phyloP scores from a whole-genome alignment of 2,329 filamentous ascomycete species.

The Fusarium sp. region DNA sequence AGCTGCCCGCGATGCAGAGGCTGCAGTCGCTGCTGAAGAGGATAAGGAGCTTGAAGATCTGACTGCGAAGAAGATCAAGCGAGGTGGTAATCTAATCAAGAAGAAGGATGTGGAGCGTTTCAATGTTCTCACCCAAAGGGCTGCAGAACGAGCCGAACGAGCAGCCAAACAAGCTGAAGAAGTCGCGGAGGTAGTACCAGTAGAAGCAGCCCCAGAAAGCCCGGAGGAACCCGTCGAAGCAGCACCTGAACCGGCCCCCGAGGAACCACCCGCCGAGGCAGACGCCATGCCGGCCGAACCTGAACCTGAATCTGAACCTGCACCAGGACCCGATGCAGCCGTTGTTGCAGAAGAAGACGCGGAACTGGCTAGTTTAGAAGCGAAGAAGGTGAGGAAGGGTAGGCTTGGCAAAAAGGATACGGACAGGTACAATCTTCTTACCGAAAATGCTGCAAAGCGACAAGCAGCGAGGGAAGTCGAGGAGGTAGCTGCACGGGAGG shows the following conservation, averaged over 20 bases:
- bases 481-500: slow-evolving; percentile 46
- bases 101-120: slow-evolving; percentile 43
- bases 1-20: slow-evolving; percentile 48
- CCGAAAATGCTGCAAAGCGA: slow-evolving; percentile 36
- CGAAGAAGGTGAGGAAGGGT: slow-evolving; percentile 44
- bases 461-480: slow-evolving; percentile 38
- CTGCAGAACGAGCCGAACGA: slow-evolving; percentile 29
- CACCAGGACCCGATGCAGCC: slow-evolving; percentile 32
- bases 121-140: slow-evolving; percentile 33
- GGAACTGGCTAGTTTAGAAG: slow-evolving; percentile 37
- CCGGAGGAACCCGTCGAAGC: slow-evolving; percentile 33
- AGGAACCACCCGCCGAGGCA: slow-evolving; percentile 17
- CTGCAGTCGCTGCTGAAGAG: slow-evolving; percentile 45
- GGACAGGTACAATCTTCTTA: slow-evolving; percentile 39
- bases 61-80: slow-evolving; percentile 43
- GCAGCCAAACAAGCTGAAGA: slow-evolving; percentile 48
- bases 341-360: slow-evolving; percentile 41
- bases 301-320: slow-evolving; percentile 17
- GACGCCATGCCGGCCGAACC: slow-evolving; percentile 19
- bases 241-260: slow-evolving; percentile 27
- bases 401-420: slow-evolving; percentile 43
- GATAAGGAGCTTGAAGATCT: slow-evolving; percentile 46
- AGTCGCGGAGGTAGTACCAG: slow-evolving; percentile 12
- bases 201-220: slow-evolving; percentile 30
- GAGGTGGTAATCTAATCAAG: slow-evolving; percentile 42